Base-by-base conservation (phyloP, 495 filamentous ascomycete species). In the Penicillium diatomitis region DNA sequence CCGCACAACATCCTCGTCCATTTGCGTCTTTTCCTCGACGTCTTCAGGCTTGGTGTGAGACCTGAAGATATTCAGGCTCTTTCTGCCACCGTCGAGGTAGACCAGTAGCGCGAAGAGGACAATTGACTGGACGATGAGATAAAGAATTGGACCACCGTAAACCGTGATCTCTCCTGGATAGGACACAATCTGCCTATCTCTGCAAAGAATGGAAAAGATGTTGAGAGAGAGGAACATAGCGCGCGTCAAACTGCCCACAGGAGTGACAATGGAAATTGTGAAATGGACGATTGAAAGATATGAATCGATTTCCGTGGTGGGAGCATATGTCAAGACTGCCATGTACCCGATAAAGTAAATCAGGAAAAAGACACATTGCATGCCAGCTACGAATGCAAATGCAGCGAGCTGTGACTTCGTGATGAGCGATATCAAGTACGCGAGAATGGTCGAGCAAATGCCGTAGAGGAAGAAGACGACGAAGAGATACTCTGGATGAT, bases 81-180 rank as follows among this genome's bases (percentile, higher is more conserved):
- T 78, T 20, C 82, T 35, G 10, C 33, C 86, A 43, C 78, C 78
- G 52, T 94, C 89, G 49, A 78, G 71, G 76, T 83, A 87, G 28
- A 95, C 62, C 1, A 92, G 73, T 29, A 86, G 53, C 3, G 65
- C 62, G 53, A 90, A 86, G 3, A 90, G 72, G 29, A 85, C 32
- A 27, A 85, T 56, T 0, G 76, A 76, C 57, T 95, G 88, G 0
- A 81, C 31, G 40, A 88, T 74, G 10, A 92, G 74, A 53, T 90
- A 90, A 4, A 86, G 61, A 44, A 95, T 88, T 3, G 88, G 86
- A 0, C 83, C 83, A 40, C 88, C 88, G 58, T 86, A 95, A 38
- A 85, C 72, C 2, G 72, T 73, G 41, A 92, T 81, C 3, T 71
- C 79, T 5, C 80, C 88, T 0, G 87, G 85, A 59, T 90, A 83